Conservation (phyloP, 345 rosid species). For the Noccaea caerulescens region DNA sequence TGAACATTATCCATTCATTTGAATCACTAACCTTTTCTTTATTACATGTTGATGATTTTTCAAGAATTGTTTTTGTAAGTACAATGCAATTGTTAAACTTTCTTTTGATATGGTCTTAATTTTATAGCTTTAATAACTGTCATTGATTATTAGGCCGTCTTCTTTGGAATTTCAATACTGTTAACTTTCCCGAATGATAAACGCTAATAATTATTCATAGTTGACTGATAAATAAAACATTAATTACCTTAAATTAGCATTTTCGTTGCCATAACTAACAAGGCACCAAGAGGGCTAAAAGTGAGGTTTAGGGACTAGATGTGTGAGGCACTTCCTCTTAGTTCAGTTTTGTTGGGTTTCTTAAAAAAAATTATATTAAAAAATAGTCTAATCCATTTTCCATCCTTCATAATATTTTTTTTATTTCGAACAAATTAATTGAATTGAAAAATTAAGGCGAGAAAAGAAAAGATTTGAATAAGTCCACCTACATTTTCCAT, state of each 20-base stretch:
- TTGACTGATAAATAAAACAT: slow-evolving; percentile 19
- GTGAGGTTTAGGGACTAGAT: background rate
- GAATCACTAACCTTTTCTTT: background rate
- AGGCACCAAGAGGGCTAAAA: slow-evolving; percentile 1
- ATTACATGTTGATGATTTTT: background rate
- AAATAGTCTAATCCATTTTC: background rate
- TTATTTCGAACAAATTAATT: background rate
- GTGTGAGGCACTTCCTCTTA: slow-evolving; percentile 18
- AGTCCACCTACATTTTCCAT: slow-evolving; percentile 4
- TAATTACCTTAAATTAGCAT: slow-evolving; percentile 1
- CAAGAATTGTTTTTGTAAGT: background rate
- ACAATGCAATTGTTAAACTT: background rate
- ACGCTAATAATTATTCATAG: background rate
- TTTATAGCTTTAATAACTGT: slow-evolving; percentile 1
- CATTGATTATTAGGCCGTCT: slow-evolving; percentile 17
- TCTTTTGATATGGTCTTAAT: slow-evolving; percentile 21
- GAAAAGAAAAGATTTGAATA: slow-evolving; percentile 20
- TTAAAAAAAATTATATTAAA: too few species aligned
- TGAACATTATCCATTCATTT: slow-evolving; percentile 1
- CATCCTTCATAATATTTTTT: background rate
- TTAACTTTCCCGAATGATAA: background rate
- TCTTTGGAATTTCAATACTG: background rate
- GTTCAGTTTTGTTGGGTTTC: background rate
- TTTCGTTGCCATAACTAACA: slow-evolving; percentile 3
- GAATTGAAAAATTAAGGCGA: slow-evolving; percentile 6